A percentile compares a stretch with the other conserved stretches of the same genome.
These are phyloP conservation scores for Oldenlandia corymbosa DNA, from an alignment of 257 asterid species.

Conservation along the genomic window DNA sequence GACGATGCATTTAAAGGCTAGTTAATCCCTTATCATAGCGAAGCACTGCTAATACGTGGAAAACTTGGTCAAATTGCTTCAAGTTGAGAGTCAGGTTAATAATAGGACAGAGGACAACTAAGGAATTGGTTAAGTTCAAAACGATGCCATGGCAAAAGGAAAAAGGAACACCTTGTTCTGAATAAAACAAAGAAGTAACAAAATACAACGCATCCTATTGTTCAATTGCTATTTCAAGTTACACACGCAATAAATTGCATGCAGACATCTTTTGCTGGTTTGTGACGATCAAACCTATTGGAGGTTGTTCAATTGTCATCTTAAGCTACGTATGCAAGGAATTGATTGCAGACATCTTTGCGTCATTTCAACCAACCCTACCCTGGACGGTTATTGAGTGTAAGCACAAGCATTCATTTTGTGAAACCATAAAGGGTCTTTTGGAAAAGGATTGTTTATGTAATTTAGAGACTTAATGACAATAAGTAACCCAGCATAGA, in stretches of 20 bases:
- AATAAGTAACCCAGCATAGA: not conserved
- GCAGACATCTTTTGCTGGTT: not conserved
- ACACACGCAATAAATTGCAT: not conserved
- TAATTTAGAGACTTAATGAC: too few species aligned
- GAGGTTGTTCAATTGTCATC: not conserved
- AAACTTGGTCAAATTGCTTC: not conserved
- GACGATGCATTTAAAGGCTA: not conserved
- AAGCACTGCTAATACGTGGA: not conserved
- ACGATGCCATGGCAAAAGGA: not conserved
- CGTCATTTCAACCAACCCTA: not conserved
- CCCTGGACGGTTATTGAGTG: not conserved
- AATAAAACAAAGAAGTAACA: not conserved
- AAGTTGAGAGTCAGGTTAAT: not conserved
- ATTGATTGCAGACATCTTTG: not conserved
- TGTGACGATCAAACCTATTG: not conserved
- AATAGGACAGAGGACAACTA: not conserved
- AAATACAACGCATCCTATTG: not conserved
- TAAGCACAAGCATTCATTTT: not conserved
- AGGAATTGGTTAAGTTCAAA: not conserved
- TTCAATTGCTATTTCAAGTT: not conserved
- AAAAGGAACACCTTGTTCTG: not conserved
- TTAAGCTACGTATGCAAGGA: not conserved
- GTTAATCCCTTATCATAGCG: not conserved
- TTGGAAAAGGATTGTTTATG: too few species aligned
- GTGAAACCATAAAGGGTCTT: constrained; percentile 2